Evolutionary conservation across 129 eudicot species (phyloP), one percentile per base, ranked within the genome.

Genomic region (Gnaphalium uliginosum): DNA sequence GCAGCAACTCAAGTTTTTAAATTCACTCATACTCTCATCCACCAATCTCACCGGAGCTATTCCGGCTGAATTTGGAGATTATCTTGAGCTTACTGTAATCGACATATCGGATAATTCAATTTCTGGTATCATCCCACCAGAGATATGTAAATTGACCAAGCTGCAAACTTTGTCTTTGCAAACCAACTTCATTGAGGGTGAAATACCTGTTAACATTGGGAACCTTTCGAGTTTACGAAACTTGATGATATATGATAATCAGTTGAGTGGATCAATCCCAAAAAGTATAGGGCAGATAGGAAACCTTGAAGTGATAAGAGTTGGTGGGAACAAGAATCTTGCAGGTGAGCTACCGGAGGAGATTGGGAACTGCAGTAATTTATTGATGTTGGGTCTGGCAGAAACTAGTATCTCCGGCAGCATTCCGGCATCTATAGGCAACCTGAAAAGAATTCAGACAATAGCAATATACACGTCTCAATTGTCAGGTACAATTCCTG

Each of bases 291-390:
- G 99, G 6, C 73, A 74, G 4, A 22, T 95, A 82, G 50, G 35
- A 51, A 84, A 76, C n/a, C 90, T 95, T 71, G 88, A 91, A 76
- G 76, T 79, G 29, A 78, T 91, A 60, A 80, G 99, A 57, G 97
- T 93, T 7, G 99, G 99, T 19, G 99, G 99, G 39, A 95, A 95
- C 77, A 88, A 84, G 74, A 83, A 95, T 84, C 90, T 95, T 53
- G 83, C 78, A 53, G 97, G 99, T 8, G 87, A 84, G 81, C 64
- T 95, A 68, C 99, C 99, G 3, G 32, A 11, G 37, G 96, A 91
- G 83, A 89, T 91, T 77, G 99, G 99, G 22, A 87, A 87, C 27
- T 95, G 99, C 79, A 84, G 86, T 22, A 89, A 78, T 21, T 74
- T 95, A 68, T 67, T 76, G 10, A 61, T 84, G 67, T 77, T 95